Percentiles rank a stretch among this genome's conserved stretches.
Evolutionary conservation across 1,284 basidiomycete species (phyloP).

Genomic region (Limonomyces culmigenus): DNA sequence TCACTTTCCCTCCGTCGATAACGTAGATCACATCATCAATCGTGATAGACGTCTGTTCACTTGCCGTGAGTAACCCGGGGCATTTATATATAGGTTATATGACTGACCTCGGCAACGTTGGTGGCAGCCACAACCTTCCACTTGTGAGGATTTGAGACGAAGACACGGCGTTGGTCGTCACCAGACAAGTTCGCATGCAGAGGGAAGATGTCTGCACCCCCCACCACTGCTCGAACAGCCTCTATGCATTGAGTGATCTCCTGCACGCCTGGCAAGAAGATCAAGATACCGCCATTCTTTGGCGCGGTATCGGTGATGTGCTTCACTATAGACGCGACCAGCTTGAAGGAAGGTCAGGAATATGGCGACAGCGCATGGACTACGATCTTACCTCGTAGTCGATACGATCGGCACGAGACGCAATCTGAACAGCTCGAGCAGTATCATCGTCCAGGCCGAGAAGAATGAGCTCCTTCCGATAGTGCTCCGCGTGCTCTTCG

Average conservation of each 20-base stretch:
- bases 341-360: conserved; percentile 17
- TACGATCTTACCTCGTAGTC: conserved; percentile 46
- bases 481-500: conserved; percentile 29
- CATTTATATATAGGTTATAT: background rate
- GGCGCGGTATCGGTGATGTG: conserved; percentile 44
- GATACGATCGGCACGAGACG: conserved; percentile 47
- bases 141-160: conserved; percentile 35
- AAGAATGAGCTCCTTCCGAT: conserved; percentile 29
- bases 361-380: conserved; percentile 1
- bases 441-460: conserved; percentile 36
- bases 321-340: conserved; percentile 51
- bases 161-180: conserved; percentile 74
- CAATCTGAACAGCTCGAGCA: conserved; percentile 39
- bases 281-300: conserved; percentile 52
- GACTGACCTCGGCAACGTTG: conserved; percentile 67
- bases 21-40: conserved; percentile 85
- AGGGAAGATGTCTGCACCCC: conserved; percentile 50
- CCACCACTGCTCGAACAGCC: conserved; percentile 28
- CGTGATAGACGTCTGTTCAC: conserved; percentile 77
- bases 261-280: conserved; percentile 82
- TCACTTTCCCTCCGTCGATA: conserved; percentile 77
- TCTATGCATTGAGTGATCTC: conserved; percentile 77
- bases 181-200: conserved; percentile 83
- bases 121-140: conserved; percentile 87
- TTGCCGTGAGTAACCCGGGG: conserved; percentile 2